Evolutionary conservation across 140 eudicot genomes (phyloP).

Genomic region (Cichorium intybus): DNA sequence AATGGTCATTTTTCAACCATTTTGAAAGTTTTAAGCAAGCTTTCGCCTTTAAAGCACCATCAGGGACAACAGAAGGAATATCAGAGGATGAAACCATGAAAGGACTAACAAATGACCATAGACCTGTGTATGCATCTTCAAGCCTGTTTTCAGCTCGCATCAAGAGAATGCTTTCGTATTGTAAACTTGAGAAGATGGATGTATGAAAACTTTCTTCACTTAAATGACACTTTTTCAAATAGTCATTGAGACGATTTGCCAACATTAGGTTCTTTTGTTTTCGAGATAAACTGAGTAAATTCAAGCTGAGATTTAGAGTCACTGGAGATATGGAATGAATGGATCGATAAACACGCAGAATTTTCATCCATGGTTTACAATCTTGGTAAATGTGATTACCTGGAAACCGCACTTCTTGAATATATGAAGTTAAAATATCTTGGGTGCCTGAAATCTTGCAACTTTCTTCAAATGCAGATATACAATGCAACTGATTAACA

Average conservation of each 20-base stretch:
- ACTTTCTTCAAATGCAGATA: constrained; percentile 73
- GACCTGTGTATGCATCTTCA: constrained; percentile 69
- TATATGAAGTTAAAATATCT: constrained; percentile 53
- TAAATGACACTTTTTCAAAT: constrained; percentile 49
- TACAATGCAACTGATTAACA: constrained; percentile 79
- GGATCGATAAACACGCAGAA: constrained; percentile 65
- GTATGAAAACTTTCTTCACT: constrained; percentile 45
- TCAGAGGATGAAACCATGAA: constrained; percentile 37
- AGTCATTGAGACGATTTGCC: constrained; percentile 67
- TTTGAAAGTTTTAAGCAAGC: constrained; percentile 87
- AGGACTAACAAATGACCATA: constrained; percentile 87
- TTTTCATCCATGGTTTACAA: constrained; percentile 84
- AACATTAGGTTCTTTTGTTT: constrained; percentile 74
- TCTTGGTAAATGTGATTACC: constrained; percentile 61
- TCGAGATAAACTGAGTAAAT: constrained; percentile 73
- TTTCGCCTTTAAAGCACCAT: constrained; percentile 64
- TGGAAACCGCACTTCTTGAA: constrained; percentile 50
- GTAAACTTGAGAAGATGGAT: constrained; percentile 41
- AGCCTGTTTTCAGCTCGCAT: constrained; percentile 73
- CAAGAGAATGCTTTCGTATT: constrained; percentile 78
- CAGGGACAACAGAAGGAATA: constrained; percentile 35
- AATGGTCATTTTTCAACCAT: constrained; percentile 64
- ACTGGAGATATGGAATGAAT: constrained; percentile 56
- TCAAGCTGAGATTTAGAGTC: constrained; percentile 69
- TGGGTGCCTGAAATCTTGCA: constrained; percentile 47